These are phyloP conservation scores for Linnemannia elongata DNA, from an alignment of 192 early-diverging fungal species.

Conservation along the genomic window DNA sequence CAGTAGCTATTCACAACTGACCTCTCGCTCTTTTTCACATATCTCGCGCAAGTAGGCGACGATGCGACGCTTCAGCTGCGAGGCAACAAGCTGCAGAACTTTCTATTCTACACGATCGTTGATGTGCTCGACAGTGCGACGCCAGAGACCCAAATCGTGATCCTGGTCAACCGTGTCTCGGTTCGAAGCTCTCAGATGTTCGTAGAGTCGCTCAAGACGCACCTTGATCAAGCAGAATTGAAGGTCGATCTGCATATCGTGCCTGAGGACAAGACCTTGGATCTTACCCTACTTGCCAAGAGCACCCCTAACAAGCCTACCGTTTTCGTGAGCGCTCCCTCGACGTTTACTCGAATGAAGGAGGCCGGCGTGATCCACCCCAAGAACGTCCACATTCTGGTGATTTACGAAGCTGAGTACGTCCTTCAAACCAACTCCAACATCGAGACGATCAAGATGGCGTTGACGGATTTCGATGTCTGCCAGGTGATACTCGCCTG, in stretches of 20 bases:
- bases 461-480: neutral
- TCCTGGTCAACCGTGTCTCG: constrained; percentile 23
- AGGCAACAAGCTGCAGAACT: constrained; percentile 13
- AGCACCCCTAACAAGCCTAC: constrained; percentile 1
- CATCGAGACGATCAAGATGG: constrained; percentile 2
- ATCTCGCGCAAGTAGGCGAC: constrained; percentile 11
- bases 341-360: constrained; percentile 16
- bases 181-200: constrained; percentile 28
- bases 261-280: constrained; percentile 5
- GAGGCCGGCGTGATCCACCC: constrained; percentile 7
- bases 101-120: constrained; percentile 24
- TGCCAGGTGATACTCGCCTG: constrained; percentile 32
- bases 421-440: neutral
- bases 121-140: constrained; percentile 24
- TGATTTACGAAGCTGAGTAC: constrained; percentile 47
- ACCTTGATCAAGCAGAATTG: constrained; percentile 6
- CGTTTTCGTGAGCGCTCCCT: constrained; percentile 22
- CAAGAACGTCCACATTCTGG: constrained; percentile 16
- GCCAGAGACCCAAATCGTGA: constrained; percentile 11
- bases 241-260: neutral
- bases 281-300: neutral
- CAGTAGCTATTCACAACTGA: neutral
- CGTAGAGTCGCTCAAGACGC: constrained; percentile 4
- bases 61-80: constrained; percentile 35
- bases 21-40: neutral